A percentile compares a stretch with the other conserved stretches of the same genome.
Conservation (phyloP, 1,284 basidiomycete genomes). For the Microbotryum intermedium region DNA sequence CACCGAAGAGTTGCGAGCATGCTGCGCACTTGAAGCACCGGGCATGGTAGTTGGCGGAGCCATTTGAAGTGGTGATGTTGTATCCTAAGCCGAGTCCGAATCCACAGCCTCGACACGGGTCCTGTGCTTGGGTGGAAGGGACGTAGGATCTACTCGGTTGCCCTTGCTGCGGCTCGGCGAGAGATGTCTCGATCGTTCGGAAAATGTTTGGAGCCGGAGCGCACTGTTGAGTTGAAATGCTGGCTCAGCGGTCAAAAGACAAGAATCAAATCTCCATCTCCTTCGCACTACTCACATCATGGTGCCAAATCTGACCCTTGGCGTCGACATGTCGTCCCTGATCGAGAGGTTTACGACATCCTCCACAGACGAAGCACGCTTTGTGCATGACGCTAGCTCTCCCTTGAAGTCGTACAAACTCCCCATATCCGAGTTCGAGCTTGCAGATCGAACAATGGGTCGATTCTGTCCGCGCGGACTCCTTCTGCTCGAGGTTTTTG, state of each 20-base stretch:
- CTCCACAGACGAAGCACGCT: slow-evolving; percentile 57
- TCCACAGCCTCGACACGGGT: slow-evolving; percentile 6
- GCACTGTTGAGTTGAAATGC: slow-evolving; percentile 4
- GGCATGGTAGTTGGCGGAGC: slow-evolving; percentile 9
- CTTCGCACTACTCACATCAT: slow-evolving; percentile 1
- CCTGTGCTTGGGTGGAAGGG: neutral
- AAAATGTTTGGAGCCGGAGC: slow-evolving; percentile 9
- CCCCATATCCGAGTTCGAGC: slow-evolving; percentile 8
- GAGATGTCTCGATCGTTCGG: slow-evolving; percentile 11
- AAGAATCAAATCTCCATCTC: neutral
- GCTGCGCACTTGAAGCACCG: slow-evolving; percentile 13
- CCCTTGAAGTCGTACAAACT: slow-evolving; percentile 7
- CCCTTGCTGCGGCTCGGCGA: neutral
- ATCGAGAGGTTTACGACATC: slow-evolving; percentile 50
- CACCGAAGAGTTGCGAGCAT: slow-evolving; percentile 1
- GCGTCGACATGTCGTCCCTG: slow-evolving; percentile 11
- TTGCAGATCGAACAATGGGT: slow-evolving; percentile 8
- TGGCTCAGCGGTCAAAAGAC: neutral
- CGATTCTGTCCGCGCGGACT: neutral
- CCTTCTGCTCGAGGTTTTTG: neutral
- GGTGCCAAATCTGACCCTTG: slow-evolving; percentile 14
- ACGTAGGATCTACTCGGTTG: neutral
- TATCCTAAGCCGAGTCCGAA: neutral
- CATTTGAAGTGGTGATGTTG: slow-evolving; percentile 11
- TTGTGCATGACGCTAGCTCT: slow-evolving; percentile 6